Base-by-base conservation (phyloP, 2,329 filamentous ascomycete genomes). In the Epichloe baconii region DNA sequence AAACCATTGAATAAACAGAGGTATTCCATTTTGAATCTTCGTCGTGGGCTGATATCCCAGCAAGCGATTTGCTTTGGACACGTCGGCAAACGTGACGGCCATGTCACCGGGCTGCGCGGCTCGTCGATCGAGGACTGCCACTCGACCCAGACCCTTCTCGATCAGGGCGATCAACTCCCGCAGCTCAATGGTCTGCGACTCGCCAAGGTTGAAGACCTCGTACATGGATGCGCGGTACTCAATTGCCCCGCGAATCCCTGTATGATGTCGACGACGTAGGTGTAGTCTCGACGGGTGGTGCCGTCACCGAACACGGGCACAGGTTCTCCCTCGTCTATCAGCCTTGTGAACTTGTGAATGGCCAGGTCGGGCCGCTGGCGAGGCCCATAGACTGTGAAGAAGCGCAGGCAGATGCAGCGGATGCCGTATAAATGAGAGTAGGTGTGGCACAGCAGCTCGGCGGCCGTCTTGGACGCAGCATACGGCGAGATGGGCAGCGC, bases 341-440 rank as follows among this genome's bases (percentile, higher is more conserved):
- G 47, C 36, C 3, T 38, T 15, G 36, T 38, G 14, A 60, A 60
- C 37, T 61, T 61, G 52, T 58, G 54, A 34, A 60, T 59, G 7
- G 58, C 58, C 41, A 61, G 50, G 40, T 61, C 59, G 2, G 59
- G 58, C 5, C 59, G 59, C 49, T 60, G 58, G 8, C 58, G 55
- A 11, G 58, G 50, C 41, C 59, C 59, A 41, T 61, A 61, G 11
- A 59, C 59, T 34, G 56, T 61, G 47, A 61, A 61, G 55, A 60
- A 59, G n/a, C 58, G 51, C 11, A 60, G 56, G 14, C 55, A 57
- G 23, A 59, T 38, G 51, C 56, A 59, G n/a, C 57, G 55, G 14
- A 60, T 56, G 38, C 34, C 49, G 46, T 61, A 59, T 3, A 61
- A 56, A 44, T 59, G 57, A 8, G 57, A 53, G 46, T 60, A 59